phyloP scores from a whole-genome alignment of 2,329 filamentous ascomycete species.

The Botrytis paeoniae region DNA sequence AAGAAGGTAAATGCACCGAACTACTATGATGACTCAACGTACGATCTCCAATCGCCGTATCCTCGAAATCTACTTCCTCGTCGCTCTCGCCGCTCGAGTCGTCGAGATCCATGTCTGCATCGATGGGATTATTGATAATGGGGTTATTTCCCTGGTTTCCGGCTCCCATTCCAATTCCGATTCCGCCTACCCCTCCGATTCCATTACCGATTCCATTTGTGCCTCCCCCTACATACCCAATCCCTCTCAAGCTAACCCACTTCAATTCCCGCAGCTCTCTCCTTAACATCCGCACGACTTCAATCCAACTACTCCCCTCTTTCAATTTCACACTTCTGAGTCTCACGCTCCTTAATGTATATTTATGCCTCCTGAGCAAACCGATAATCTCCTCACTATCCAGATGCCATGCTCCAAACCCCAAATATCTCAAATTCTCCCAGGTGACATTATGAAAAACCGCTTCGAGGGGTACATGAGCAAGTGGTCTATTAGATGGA shows the following conservation, averaged over 20 bases:
- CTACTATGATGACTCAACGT: conserved; percentile 18
- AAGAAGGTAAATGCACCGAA: conserved; percentile 1
- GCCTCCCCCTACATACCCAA: conserved; percentile 50
- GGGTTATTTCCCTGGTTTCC: background rate
- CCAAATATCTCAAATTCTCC: conserved; percentile 60
- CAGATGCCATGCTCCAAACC: conserved; percentile 63
- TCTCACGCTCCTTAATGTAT: conserved; percentile 56
- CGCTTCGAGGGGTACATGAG: conserved; percentile 51
- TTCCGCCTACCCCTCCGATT: background rate
- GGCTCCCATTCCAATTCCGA: background rate
- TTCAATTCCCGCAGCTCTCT: conserved; percentile 55
- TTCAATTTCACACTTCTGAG: conserved; percentile 60
- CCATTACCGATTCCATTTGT: background rate
- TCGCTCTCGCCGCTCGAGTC: conserved; percentile 9
- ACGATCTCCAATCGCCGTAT: conserved; percentile 14
- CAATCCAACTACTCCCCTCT: conserved; percentile 57
- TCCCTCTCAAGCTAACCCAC: conserved; percentile 60
- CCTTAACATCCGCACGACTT: conserved; percentile 55
- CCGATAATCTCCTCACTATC: conserved; percentile 58
- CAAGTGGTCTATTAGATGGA: conserved; percentile 48
- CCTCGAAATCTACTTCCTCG: conserved; percentile 4
- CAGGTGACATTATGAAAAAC: conserved; percentile 62
- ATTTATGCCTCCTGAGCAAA: conserved; percentile 53
- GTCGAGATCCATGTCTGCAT: background rate
- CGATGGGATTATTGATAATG: background rate